Percentiles rank a stretch among this genome's conserved stretches.
These are phyloP conservation scores for Penicillium vulpinum DNA, from an alignment of 2,329 filamentous ascomycete genomes.

Conservation along the genomic window DNA sequence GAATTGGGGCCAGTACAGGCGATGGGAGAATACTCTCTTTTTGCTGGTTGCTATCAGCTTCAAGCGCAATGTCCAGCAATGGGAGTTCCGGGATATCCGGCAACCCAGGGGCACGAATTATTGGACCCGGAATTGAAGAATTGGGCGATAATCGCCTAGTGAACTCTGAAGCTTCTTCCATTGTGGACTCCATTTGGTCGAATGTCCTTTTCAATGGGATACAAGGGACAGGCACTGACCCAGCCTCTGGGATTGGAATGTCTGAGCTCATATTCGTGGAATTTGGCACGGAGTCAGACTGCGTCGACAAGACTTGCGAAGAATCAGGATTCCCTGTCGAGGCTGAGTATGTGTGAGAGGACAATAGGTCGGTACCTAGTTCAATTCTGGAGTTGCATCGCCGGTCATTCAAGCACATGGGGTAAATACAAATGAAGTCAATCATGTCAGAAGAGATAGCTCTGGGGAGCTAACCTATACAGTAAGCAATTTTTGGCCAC, in stretches of 20 bases:
- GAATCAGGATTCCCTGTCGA: background rate
- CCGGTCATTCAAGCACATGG: background rate
- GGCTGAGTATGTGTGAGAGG: background rate
- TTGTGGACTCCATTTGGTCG: background rate
- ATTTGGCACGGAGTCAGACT: background rate
- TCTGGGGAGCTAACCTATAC: background rate
- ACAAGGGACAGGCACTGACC: background rate
- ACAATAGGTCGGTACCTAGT: background rate
- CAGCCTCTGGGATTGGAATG: background rate
- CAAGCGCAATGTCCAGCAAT: background rate
- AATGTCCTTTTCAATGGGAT: background rate
- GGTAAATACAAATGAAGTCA: background rate
- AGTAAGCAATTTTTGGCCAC: background rate
- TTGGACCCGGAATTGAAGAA: background rate
- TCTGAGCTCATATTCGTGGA: background rate
- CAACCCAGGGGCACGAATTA: background rate
- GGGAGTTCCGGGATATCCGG: background rate
- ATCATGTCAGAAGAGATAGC: background rate
- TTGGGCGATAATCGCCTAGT: too few relatives aligned
- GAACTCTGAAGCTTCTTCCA: background rate
- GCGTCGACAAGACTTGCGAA: background rate
- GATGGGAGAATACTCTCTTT: background rate
- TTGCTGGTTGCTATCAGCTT: background rate
- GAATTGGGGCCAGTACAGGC: background rate
- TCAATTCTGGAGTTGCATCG: background rate